Base-by-base conservation (phyloP, 495 filamentous ascomycete species). In the Penicillium steckii region DNA sequence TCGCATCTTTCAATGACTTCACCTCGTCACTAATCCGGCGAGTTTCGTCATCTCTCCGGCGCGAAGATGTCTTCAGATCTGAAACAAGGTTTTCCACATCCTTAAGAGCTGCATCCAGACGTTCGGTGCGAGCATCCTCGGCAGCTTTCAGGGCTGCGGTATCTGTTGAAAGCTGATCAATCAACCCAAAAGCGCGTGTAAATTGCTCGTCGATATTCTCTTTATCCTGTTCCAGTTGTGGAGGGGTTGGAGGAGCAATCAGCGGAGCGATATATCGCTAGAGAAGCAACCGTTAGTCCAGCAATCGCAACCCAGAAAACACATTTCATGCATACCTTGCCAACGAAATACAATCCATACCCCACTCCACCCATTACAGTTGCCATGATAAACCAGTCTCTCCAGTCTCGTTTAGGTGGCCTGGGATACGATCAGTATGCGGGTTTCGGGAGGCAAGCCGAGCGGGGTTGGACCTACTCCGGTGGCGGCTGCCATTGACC, bases 371-470 rank as follows among this genome's bases (percentile, higher is more conserved):
- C 86, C 55, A 93, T 85, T 8, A 95, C 87, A 0, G 91, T 97
- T 8, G 92, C 91, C 89, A 95, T 90, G 58, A 97, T 95, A 66
- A 97, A 99, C 88, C 89, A 97, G 61, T 99, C 94, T 42, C 94
- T 81, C 94, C 94, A 99, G 67, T 99, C 94, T 55, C 94, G 81
- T 60, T 83, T 85, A 6, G 94, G 90, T 22, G 76, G 61, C 52
- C 73, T 71, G 40, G 21, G 19, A 33, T 48, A 35, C 32, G 37
- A 46, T 66, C 40, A 66, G 60, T 53, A 40, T 44, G 47, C 9
- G 15, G 22, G 13, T 7, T n/a, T 29, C 21, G n/a, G n/a, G 15
- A 29, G 23, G 18, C 15, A 15, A 17, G 10, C 9, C 10, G 17
- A 44, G 29, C 9, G 26, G 22, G 22, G 13, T 17, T 29, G 27